Conservation (phyloP, 768 basidiomycete species). For the Dendrothele bispora region DNA sequence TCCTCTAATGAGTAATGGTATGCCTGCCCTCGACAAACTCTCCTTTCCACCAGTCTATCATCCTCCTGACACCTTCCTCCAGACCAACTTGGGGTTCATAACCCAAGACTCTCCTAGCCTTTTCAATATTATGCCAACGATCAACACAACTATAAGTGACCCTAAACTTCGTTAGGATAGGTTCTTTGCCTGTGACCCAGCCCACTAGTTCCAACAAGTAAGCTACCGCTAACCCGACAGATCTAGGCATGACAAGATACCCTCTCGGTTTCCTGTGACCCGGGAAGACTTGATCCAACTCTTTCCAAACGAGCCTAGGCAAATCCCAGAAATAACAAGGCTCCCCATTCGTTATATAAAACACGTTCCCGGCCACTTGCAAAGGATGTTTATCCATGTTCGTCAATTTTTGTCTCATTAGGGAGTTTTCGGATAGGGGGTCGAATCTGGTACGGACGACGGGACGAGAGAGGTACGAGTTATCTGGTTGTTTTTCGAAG, state of each 20-base stretch:
- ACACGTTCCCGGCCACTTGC: conserved; percentile 88
- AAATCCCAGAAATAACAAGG: conserved; percentile 98
- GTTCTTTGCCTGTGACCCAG: conserved; percentile 73
- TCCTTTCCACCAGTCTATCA: no score
- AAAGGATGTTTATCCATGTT: conserved; percentile 53
- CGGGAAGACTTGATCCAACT: conserved; percentile 60
- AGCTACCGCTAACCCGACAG: conserved; percentile 71
- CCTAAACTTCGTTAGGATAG: conserved; percentile 83
- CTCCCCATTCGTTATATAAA: conserved; percentile 97
- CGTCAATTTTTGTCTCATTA: conserved; percentile 50
- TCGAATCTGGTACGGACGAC: conserved; percentile 82
- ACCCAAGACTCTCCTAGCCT: conserved; percentile 84
- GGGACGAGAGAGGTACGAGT: conserved; percentile 45
- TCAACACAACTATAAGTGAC: conserved; percentile 78
- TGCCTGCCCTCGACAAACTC: no score
- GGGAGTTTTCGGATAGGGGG: conserved; percentile 60
- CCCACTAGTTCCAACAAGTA: conserved; percentile 71
- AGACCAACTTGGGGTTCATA: conserved; percentile 91
- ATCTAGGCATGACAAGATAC: conserved; percentile 52
- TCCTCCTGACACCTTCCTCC: conserved; percentile 81
- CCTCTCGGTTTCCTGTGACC: conserved; percentile 42
- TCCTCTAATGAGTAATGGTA: no score
- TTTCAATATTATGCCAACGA: conserved; percentile 94
- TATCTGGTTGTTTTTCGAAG: conserved; percentile 45
- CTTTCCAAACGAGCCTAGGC: conserved; percentile 74